Percentiles rank a stretch among this genome's conserved stretches.
Evolutionary conservation across 1,139 yeast genomes (phyloP).

Genomic region (Saccharomyces hybrid): DNA sequence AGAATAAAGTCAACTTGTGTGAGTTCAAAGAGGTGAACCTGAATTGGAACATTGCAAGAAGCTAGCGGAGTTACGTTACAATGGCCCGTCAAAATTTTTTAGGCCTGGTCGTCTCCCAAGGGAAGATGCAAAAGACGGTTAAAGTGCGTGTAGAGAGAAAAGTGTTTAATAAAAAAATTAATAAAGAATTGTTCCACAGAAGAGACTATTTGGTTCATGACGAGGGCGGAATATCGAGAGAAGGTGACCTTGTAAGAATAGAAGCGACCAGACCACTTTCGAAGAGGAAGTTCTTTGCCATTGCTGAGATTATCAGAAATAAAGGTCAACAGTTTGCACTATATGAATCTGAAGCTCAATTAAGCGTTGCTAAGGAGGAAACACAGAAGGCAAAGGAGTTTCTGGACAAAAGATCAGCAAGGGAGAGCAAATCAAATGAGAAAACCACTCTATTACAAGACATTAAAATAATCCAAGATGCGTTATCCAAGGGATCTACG

Average conservation of each 20-base stretch:
- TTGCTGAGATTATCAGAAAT: slow-evolving; percentile 83
- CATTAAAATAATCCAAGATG: slow-evolving; percentile 28
- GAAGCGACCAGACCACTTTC: slow-evolving; percentile 85
- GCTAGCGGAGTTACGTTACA: not conserved
- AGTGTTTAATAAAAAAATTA: slow-evolving; percentile 59
- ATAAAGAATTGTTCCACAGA: slow-evolving; percentile 69
- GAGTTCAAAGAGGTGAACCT: not conserved
- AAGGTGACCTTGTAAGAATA: slow-evolving; percentile 92
- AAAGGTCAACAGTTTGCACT: slow-evolving; percentile 87
- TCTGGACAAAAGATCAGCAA: slow-evolving; percentile 39
- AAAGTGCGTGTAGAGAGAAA: slow-evolving; percentile 81
- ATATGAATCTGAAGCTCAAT: slow-evolving; percentile 68
- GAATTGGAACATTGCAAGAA: not conserved
- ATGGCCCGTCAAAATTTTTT: slow-evolving; percentile 89
- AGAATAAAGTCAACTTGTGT: not conserved
- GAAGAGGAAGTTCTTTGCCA: slow-evolving; percentile 78
- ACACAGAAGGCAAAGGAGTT: slow-evolving; percentile 44
- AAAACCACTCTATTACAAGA: slow-evolving; percentile 23
- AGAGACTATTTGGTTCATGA: slow-evolving; percentile 90
- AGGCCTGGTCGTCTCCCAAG: slow-evolving; percentile 92
- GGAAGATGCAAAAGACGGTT: slow-evolving; percentile 91
- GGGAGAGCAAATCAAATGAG: slow-evolving; percentile 31
- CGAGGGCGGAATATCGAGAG: slow-evolving; percentile 84
- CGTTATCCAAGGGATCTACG: slow-evolving; percentile 27
- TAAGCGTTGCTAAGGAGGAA: slow-evolving; percentile 57